phyloP scores from a whole-genome alignment of 192 early-diverging fungal genomes.

The Entophlyctis luteolus region DNA sequence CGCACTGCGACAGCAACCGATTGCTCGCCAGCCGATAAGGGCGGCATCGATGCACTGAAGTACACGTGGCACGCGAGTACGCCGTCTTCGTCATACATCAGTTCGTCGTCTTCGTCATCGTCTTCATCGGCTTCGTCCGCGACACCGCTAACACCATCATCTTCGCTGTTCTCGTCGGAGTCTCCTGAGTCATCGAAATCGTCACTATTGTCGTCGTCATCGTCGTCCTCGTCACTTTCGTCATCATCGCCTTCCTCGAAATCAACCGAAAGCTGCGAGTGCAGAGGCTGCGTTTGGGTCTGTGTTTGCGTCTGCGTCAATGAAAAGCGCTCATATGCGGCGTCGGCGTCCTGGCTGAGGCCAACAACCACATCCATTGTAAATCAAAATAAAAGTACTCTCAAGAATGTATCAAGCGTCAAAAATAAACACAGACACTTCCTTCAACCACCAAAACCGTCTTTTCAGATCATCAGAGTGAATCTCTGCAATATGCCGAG shows the following conservation, averaged over 20 bases:
- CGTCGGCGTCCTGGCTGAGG: no score
- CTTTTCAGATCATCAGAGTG: no score
- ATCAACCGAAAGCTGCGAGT: not conserved
- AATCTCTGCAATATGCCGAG: no score
- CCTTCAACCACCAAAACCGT: no score
- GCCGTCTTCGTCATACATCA: not conserved
- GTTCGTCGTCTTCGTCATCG: not conserved
- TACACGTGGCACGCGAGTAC: conserved; percentile 1
- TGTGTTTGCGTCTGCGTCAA: not conserved
- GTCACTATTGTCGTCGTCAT: not conserved
- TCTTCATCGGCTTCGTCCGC: conserved; percentile 13
- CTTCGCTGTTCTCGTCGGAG: conserved; percentile 3
- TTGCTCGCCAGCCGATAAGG: not conserved
- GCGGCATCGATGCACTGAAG: not conserved
- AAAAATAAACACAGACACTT: no score
- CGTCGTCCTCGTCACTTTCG: conserved; percentile 11
- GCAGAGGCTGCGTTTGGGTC: conserved; percentile 11
- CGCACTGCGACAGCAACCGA: not conserved
- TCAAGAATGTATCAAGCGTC: no score
- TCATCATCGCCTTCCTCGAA: not conserved
- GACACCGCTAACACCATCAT: not conserved
- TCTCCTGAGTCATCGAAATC: not conserved
- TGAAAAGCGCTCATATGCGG: not conserved
- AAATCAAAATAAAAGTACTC: no score
- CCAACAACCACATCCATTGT: no score